Evolutionary conservation across 2,329 filamentous ascomycete species (phyloP).

Genomic region (Paracoccidioides lutzii): DNA sequence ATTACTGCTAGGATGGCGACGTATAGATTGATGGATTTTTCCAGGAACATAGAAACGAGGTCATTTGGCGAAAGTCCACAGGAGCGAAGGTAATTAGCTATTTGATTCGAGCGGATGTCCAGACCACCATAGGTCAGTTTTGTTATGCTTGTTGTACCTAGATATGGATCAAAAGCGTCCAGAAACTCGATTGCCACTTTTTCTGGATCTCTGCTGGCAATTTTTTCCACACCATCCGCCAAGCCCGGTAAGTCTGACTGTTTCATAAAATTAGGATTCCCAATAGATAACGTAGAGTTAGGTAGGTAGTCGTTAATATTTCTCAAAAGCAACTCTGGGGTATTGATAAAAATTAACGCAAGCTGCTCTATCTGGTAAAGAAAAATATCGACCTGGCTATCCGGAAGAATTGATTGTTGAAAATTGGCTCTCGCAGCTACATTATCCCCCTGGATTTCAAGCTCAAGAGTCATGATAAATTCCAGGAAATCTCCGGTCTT

Average conservation of each 20-base stretch:
- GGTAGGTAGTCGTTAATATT: slow-evolving; percentile 20
- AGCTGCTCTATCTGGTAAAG: slow-evolving; percentile 49
- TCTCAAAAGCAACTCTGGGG: slow-evolving; percentile 22
- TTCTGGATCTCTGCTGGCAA: slow-evolving; percentile 38
- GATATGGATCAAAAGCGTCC: slow-evolving; percentile 30
- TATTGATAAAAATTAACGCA: slow-evolving; percentile 30
- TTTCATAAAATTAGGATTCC: slow-evolving; percentile 31
- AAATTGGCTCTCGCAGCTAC: slow-evolving; percentile 44
- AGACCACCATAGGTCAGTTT: slow-evolving; percentile 52
- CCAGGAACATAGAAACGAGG: slow-evolving; percentile 60
- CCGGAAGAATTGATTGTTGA: slow-evolving; percentile 41
- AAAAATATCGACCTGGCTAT: slow-evolving; percentile 44
- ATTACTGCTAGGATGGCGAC: slow-evolving; percentile 58
- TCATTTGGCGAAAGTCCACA: slow-evolving; percentile 39
- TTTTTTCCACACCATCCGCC: slow-evolving; percentile 41
- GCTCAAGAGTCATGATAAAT: slow-evolving; percentile 61
- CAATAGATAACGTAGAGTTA: slow-evolving; percentile 34
- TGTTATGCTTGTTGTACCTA: slow-evolving; percentile 20
- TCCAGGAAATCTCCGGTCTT: slow-evolving; percentile 60
- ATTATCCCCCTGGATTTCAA: slow-evolving; percentile 48
- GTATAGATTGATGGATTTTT: slow-evolving; percentile 64
- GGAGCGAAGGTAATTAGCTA: slow-evolving; percentile 45
- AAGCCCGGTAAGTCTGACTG: slow-evolving; percentile 34
- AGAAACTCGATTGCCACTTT: slow-evolving; percentile 54
- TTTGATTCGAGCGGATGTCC: slow-evolving; percentile 49